Percentiles rank a stretch among this genome's conserved stretches.
phyloP scores from a whole-genome alignment of 108 stramenopile genomes.

The Conticribra guillardii region DNA sequence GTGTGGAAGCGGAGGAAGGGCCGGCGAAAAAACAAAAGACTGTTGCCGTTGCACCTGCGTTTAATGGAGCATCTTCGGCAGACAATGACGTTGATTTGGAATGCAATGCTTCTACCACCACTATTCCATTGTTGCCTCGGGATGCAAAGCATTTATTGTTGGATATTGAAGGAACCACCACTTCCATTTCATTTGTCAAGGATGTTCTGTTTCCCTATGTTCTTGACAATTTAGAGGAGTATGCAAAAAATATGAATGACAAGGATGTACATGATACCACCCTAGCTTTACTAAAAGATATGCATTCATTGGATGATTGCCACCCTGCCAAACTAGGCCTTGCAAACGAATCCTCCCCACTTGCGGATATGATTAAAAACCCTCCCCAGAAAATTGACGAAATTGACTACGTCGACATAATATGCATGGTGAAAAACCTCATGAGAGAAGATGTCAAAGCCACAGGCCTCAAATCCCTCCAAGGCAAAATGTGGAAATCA shows the following conservation, averaged over 20 bases:
- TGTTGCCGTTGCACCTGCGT: constrained; percentile 47
- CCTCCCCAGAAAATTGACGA: not conserved
- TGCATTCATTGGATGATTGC: constrained; percentile 13
- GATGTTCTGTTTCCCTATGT: constrained; percentile 82
- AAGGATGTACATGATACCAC: constrained; percentile 10
- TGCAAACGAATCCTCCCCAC: constrained; percentile 5
- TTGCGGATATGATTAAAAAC: not conserved
- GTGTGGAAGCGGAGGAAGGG: constrained; percentile 6
- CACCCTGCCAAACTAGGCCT: constrained; percentile 34
- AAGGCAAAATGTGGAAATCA: constrained; percentile 91
- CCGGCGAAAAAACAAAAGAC: constrained; percentile 5
- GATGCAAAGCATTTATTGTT: constrained; percentile 81
- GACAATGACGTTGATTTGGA: constrained; percentile 62
- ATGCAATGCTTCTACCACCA: constrained; percentile 34
- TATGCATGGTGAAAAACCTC: constrained; percentile 54
- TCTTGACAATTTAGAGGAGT: constrained; percentile 51
- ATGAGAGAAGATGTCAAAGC: constrained; percentile 84
- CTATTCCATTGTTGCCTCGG: constrained; percentile 69
- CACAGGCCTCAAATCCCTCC: constrained; percentile 73
- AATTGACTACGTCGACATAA: not conserved
- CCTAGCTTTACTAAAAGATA: constrained; percentile 40
- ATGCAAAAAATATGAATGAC: constrained; percentile 16
- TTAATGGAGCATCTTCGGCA: constrained; percentile 50
- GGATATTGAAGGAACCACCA: constrained; percentile 96
- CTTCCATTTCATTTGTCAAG: constrained; percentile 93